phyloP scores from a whole-genome alignment of 1,284 basidiomycete species.

The Mycena sp. region DNA sequence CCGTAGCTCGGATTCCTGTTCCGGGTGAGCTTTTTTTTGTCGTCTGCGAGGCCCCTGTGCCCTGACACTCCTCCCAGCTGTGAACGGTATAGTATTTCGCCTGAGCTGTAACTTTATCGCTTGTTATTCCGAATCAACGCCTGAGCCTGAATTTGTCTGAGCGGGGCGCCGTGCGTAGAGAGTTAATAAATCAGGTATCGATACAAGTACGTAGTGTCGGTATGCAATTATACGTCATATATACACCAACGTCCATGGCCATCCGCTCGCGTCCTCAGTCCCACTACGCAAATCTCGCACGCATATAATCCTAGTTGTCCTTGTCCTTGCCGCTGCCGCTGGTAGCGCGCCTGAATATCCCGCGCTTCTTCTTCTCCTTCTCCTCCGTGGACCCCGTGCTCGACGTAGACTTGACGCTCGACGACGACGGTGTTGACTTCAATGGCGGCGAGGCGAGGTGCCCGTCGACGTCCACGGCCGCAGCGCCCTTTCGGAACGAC shows the following conservation, averaged over 20 bases:
- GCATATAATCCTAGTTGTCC: neutral
- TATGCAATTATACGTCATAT: neutral
- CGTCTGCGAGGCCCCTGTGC: neutral
- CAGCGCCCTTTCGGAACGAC: constrained; percentile 40
- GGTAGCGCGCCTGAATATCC: constrained; percentile 11
- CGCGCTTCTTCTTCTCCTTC: constrained; percentile 21
- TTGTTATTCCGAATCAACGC: no score
- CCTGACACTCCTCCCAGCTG: constrained; percentile 12
- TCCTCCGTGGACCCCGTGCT: neutral
- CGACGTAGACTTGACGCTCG: neutral
- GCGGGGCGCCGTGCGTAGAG: neutral
- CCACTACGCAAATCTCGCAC: neutral
- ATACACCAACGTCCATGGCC: neutral
- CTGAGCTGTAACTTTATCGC: no score
- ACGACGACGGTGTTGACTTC: neutral
- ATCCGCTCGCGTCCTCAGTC: neutral
- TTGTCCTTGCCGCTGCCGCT: neutral
- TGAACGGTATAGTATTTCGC: neutral
- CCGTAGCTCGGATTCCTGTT: constrained; percentile 27
- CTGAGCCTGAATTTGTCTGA: no score
- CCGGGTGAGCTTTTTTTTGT: constrained; percentile 20
- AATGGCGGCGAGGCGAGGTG: constrained; percentile 1
- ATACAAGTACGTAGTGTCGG: constrained; percentile 17
- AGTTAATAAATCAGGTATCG: constrained; percentile 18
- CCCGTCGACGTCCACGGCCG: neutral